phyloP scores from a whole-genome alignment of 2,329 filamentous ascomycete genomes.

The Aphanocladium album region DNA sequence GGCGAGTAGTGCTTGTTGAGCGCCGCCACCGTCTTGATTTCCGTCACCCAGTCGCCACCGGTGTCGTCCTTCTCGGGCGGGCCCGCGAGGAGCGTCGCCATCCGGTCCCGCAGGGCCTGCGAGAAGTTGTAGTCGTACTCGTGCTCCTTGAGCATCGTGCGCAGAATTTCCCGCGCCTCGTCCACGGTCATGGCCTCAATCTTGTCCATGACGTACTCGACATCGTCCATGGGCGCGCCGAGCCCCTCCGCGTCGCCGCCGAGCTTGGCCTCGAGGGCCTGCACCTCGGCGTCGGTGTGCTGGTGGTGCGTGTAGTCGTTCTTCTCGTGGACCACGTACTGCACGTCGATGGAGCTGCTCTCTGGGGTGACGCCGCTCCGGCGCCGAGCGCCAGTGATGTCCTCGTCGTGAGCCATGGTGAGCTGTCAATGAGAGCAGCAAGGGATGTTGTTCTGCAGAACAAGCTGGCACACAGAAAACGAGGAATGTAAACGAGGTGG shows the following conservation, averaged over 20 bases:
- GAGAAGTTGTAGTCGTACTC: constrained; percentile 24
- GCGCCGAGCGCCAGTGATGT: not conserved
- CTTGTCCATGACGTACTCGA: constrained; percentile 21
- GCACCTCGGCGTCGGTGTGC: not conserved
- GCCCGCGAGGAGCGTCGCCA: constrained; percentile 15
- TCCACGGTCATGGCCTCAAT: constrained; percentile 18
- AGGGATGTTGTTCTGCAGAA: not conserved
- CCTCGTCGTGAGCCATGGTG: not conserved
- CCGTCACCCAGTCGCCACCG: constrained; percentile 7
- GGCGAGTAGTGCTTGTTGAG: constrained; percentile 12
- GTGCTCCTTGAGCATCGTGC: constrained; percentile 18
- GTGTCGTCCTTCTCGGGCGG: constrained; percentile 15
- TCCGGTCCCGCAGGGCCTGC: constrained; percentile 15
- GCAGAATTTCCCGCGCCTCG: constrained; percentile 18
- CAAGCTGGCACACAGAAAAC: not conserved
- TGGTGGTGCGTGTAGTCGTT: not conserved
- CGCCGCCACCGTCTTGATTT: constrained; percentile 11
- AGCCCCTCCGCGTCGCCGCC: constrained; percentile 12
- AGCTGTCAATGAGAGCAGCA: not conserved
- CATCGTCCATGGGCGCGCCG: constrained; percentile 19
- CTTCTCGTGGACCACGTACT: not conserved
- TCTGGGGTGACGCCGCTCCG: not conserved
- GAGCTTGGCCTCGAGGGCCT: not conserved
- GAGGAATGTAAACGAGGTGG: not conserved
- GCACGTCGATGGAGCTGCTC: not conserved